Evolutionary conservation across 352 stramenopile species (phyloP), one percentile per base, ranked within the genome.

Genomic region (Halophytophthora batemanensis): DNA sequence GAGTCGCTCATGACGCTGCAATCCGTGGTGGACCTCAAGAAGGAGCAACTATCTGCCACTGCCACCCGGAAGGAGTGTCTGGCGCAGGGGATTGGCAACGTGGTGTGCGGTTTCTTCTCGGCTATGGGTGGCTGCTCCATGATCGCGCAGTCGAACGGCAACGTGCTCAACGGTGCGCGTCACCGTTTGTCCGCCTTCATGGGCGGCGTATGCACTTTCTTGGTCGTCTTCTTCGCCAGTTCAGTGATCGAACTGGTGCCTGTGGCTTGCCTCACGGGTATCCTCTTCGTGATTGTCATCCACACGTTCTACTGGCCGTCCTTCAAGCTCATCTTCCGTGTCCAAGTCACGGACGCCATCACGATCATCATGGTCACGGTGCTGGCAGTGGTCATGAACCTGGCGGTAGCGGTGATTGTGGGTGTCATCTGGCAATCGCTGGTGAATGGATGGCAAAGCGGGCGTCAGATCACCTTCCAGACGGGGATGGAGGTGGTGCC

Each of bases 1-100:
- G 94, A 98, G 66, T 96, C 78, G 43, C 78, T 98, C 28, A 87
- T 98, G 72, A 98, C 94, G 15, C 66, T 98, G 50, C 88, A 98
- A 57, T 74, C 96, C 2, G 64, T 98, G 6, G 87, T 96, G n/a
- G 86, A 96, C 60, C 69, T 96, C 23, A 91, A 87, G 38, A 85
- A 95, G 53, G 73, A 77, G 28, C 69, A 77, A 41, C 75, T 76
- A 56, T 93, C 65, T 22, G 80, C 73, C 47, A 74, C 45, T 53
- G 67, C 69, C 45, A 72, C 82, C 48, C 74, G 69, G 12, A 76
- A 86, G 35, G 87, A 97, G 68, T 93, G 82, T 38, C 70, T 96
- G 35, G 88, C 86, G 1, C 85, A 96, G 57, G 92, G 92, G 13
- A 62, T 96, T 37, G 94, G 84, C 18, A 98, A 98, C 60, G 51